A percentile compares a stretch with the other conserved stretches of the same genome.
These are phyloP conservation scores for Boletus fagicola DNA, from an alignment of 768 basidiomycete genomes.

Conservation along the genomic window DNA sequence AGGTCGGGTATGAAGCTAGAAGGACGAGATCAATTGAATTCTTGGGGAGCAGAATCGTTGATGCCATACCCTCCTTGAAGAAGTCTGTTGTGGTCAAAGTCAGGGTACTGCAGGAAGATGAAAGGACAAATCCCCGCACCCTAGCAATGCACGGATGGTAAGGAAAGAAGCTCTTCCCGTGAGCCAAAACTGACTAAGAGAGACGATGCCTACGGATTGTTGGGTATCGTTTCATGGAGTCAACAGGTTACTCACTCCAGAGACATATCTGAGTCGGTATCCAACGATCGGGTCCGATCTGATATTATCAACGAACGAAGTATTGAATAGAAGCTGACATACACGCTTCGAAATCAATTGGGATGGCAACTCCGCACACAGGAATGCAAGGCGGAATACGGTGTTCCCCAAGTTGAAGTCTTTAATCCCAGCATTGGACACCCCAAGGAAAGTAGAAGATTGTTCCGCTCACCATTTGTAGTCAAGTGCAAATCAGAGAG, in stretches of 20 bases:
- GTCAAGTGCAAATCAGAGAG: conserved; percentile 54
- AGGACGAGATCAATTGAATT: neutral
- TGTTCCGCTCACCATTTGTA: conserved; percentile 38
- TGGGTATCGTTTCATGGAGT: neutral
- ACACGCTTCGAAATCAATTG: too few relatives aligned
- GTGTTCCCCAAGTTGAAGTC: too few relatives aligned
- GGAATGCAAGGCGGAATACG: too few relatives aligned
- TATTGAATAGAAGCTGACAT: too few relatives aligned
- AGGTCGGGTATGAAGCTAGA: conserved; percentile 55
- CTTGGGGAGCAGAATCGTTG: neutral
- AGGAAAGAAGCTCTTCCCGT: conserved; percentile 51
- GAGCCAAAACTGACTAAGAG: conserved; percentile 56
- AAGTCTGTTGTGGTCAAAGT: conserved; percentile 22
- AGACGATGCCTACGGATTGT: conserved; percentile 37
- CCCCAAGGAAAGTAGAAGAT: conserved; percentile 40
- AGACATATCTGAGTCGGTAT: too few relatives aligned
- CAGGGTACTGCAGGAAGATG: neutral
- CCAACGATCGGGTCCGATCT: too few relatives aligned
- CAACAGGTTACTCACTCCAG: too few relatives aligned
- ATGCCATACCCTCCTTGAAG: conserved; percentile 46
- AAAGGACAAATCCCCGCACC: conserved; percentile 25
- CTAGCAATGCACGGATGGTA: conserved; percentile 46
- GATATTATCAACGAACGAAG: too few relatives aligned
- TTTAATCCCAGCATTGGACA: too few relatives aligned
- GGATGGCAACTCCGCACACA: too few relatives aligned